Evolutionary conservation across 2,329 filamentous ascomycete species (phyloP).

Genomic region (Leptographium procerum): DNA sequence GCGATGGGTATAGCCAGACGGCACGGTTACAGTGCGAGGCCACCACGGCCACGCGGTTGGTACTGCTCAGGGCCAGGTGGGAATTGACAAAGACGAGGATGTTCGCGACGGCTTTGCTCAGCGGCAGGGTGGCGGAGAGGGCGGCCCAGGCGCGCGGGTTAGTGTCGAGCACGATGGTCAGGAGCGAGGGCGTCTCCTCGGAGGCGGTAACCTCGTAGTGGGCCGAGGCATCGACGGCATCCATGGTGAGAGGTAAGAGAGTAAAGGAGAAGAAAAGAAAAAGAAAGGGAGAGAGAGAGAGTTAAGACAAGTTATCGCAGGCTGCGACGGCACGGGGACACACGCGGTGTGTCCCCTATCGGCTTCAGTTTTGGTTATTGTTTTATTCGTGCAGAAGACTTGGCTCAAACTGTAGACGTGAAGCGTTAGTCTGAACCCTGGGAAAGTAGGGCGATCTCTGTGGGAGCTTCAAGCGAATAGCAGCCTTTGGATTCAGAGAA

Average conservation of each 20-base stretch:
- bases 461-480: background rate
- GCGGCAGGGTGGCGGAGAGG: slow-evolving; percentile 60
- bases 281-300: background rate
- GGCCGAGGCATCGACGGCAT: slow-evolving; percentile 45
- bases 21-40: slow-evolving; percentile 81
- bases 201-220: slow-evolving; percentile 45
- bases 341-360: background rate
- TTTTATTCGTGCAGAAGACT: too few species aligned
- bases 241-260: slow-evolving; percentile 28
- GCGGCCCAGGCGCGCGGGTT: slow-evolving; percentile 87
- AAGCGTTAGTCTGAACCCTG: too few species aligned
- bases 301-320: too few species aligned
- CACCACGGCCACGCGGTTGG: slow-evolving; percentile 84
- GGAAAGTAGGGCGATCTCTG: background rate
- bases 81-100: slow-evolving; percentile 95
- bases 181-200: slow-evolving; percentile 62
- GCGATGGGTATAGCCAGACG: slow-evolving; percentile 73
- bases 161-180: slow-evolving; percentile 87
- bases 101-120: slow-evolving; percentile 75
- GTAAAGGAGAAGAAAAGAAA: background rate
- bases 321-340: background rate
- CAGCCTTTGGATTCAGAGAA: background rate
- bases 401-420: too few species aligned
- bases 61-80: slow-evolving; percentile 85
- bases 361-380: too few species aligned